Percentiles rank a stretch among this genome's conserved stretches.
These are phyloP conservation scores for Purpureocillium lavendulum DNA, from an alignment of 2,329 filamentous ascomycete species.

Conservation along the genomic window DNA sequence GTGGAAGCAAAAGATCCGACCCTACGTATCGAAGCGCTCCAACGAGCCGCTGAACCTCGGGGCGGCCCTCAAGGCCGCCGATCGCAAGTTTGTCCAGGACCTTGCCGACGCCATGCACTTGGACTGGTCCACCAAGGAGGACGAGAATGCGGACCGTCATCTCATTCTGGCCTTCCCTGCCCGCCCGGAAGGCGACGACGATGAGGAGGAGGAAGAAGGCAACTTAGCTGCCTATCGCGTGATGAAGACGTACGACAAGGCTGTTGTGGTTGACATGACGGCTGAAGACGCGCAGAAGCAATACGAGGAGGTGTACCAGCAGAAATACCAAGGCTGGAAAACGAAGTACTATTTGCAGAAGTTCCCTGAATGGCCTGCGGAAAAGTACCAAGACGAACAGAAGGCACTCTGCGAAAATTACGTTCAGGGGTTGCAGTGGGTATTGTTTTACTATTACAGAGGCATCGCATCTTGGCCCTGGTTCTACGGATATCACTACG, in stretches of 20 bases:
- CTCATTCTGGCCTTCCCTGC: slow-evolving; percentile 41
- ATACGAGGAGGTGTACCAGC: slow-evolving; percentile 78
- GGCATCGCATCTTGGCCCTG: slow-evolving; percentile 98
- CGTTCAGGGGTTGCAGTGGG: slow-evolving; percentile 95
- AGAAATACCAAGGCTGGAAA: slow-evolving; percentile 90
- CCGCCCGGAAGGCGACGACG: slow-evolving; percentile 43
- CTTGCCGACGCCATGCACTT: slow-evolving; percentile 58
- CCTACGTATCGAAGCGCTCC: slow-evolving; percentile 66
- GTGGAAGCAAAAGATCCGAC: slow-evolving; percentile 72
- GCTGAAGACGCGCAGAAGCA: slow-evolving; percentile 70
- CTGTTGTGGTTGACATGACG: slow-evolving; percentile 72
- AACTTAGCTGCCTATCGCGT: slow-evolving; percentile 78
- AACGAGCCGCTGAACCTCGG: slow-evolving; percentile 65
- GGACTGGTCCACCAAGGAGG: slow-evolving; percentile 49
- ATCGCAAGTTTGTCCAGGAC: slow-evolving; percentile 89
- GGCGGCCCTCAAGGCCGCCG: slow-evolving; percentile 63
- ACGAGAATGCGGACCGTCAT: slow-evolving; percentile 46
- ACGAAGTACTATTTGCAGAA: slow-evolving; percentile 87
- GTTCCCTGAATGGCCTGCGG: slow-evolving; percentile 76
- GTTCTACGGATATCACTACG: slow-evolving; percentile 96
- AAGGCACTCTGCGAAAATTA: slow-evolving; percentile 87
- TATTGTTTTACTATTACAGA: slow-evolving; percentile 94
- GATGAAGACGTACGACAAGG: slow-evolving; percentile 84
- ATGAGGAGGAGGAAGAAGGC: slow-evolving; percentile 59
- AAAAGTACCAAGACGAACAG: slow-evolving; percentile 68